These are phyloP conservation scores for Toxicodendron radicans DNA, from an alignment of 345 rosid species.

Conservation along the genomic window DNA sequence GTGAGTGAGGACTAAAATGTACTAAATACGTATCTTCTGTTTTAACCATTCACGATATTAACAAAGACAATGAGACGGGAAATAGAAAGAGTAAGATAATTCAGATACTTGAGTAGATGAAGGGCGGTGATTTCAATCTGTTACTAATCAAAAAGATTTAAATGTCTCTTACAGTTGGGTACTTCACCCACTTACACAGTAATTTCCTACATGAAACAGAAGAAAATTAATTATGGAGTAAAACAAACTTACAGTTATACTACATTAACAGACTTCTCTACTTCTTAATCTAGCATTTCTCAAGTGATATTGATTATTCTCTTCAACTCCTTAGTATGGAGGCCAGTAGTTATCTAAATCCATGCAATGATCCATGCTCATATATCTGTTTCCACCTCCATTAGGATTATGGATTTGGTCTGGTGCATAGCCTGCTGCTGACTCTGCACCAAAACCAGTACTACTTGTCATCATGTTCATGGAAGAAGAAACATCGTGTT, in stretches of 20 bases:
- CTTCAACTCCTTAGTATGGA: constrained; percentile 38
- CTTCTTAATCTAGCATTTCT: background rate
- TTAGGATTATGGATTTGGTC: constrained; percentile 33
- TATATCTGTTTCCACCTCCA: constrained; percentile 41
- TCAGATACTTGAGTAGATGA: too few species aligned
- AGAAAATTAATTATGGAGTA: background rate
- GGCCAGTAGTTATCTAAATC: constrained; percentile 92
- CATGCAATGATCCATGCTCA: constrained; percentile 78
- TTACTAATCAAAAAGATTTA: constrained; percentile 11
- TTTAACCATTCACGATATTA: too few species aligned
- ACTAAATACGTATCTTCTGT: too few species aligned
- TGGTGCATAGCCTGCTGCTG: constrained; percentile 31
- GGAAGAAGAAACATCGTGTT: constrained; percentile 50
- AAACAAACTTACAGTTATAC: constrained; percentile 10
- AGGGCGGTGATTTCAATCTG: background rate
- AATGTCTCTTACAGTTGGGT: constrained; percentile 12
- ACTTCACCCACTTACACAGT: constrained; percentile 16
- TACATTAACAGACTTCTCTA: background rate
- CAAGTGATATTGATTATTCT: background rate
- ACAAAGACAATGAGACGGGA: too few species aligned
- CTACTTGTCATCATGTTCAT: constrained; percentile 30
- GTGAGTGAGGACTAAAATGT: too few species aligned
- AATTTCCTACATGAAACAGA: too few species aligned
- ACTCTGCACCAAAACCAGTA: constrained; percentile 33
- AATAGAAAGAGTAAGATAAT: too few species aligned